Evolutionary conservation across 2,329 filamentous ascomycete species (phyloP).

Genomic region (Colletotrichum simmondsii): DNA sequence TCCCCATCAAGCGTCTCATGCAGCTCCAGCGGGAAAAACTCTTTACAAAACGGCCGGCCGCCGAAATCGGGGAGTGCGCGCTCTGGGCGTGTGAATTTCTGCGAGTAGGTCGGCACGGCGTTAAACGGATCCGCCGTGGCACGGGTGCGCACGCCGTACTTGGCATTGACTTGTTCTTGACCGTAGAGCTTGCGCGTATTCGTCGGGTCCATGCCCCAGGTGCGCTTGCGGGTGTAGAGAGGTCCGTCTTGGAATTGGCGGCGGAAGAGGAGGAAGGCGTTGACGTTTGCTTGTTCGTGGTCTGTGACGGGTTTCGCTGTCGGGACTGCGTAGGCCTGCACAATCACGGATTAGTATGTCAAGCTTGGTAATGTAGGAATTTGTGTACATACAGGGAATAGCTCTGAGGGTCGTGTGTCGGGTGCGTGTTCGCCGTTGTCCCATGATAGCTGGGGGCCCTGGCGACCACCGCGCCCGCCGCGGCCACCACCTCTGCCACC

Average conservation of each 20-base stretch:
- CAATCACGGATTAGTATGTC: too few relatives aligned
- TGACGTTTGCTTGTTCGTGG: constrained; percentile 59
- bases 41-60: constrained; percentile 59
- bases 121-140: constrained; percentile 68
- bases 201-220: constrained; percentile 46
- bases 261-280: constrained; percentile 65
- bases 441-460: constrained; percentile 62
- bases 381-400: constrained; percentile 61
- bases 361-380: too few relatives aligned
- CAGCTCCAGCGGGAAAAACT: constrained; percentile 67
- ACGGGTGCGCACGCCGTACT: constrained; percentile 64
- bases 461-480: constrained; percentile 59
- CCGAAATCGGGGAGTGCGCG: constrained; percentile 65
- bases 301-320: constrained; percentile 53
- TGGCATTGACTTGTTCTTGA: constrained; percentile 68
- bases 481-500: constrained; percentile 63
- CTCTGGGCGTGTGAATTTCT: constrained; percentile 63
- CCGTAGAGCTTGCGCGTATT: constrained; percentile 59
- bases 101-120: constrained; percentile 68
- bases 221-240: constrained; percentile 65
- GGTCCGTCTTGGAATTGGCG: constrained; percentile 65
- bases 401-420: constrained; percentile 67
- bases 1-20: constrained; percentile 64
- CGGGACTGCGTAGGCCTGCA: constrained; percentile 62
- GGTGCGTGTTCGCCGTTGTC: constrained; percentile 60